A percentile compares a stretch with the other conserved stretches of the same genome.
Evolutionary conservation across 2,329 filamentous ascomycete genomes (phyloP).

Genomic region (Alternaria infectoria): DNA sequence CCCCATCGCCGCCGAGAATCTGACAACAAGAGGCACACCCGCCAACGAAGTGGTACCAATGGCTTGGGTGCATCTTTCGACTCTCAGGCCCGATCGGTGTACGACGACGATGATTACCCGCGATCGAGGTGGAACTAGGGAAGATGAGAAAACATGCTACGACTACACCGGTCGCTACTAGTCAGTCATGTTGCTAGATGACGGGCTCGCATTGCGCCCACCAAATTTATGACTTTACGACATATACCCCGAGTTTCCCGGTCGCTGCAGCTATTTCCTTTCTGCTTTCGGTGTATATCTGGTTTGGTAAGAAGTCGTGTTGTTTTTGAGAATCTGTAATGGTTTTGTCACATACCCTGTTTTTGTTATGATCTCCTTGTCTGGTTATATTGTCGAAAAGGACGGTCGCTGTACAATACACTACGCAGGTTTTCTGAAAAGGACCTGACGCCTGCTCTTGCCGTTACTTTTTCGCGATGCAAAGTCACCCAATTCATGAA

Average conservation of each 20-base stretch:
- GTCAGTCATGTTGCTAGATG: constrained; percentile 4
- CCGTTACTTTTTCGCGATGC: background rate
- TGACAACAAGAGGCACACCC: constrained; percentile 35
- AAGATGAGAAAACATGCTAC: constrained; percentile 36
- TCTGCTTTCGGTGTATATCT: background rate
- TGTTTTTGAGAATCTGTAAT: background rate
- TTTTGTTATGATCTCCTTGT: background rate
- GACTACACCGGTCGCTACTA: constrained; percentile 41
- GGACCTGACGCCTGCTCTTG: background rate
- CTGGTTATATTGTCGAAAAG: background rate
- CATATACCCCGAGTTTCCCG: constrained; percentile 4
- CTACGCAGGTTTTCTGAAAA: background rate
- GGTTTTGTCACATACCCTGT: background rate
- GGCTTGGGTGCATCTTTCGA: constrained; percentile 37
- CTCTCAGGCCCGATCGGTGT: constrained; percentile 35
- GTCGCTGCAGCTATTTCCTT: background rate
- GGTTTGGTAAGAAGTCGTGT: background rate
- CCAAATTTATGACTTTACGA: constrained; percentile 8
- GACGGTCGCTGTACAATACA: background rate
- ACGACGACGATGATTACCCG: constrained; percentile 44
- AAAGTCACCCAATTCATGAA: background rate
- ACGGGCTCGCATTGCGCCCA: background rate
- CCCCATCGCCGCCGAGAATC: constrained; percentile 38
- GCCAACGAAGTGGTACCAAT: constrained; percentile 31
- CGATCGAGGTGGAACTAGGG: constrained; percentile 28